These are phyloP conservation scores for Cardamine chenopodiifolia DNA, from an alignment of 345 rosid genomes.

Conservation along the genomic window DNA sequence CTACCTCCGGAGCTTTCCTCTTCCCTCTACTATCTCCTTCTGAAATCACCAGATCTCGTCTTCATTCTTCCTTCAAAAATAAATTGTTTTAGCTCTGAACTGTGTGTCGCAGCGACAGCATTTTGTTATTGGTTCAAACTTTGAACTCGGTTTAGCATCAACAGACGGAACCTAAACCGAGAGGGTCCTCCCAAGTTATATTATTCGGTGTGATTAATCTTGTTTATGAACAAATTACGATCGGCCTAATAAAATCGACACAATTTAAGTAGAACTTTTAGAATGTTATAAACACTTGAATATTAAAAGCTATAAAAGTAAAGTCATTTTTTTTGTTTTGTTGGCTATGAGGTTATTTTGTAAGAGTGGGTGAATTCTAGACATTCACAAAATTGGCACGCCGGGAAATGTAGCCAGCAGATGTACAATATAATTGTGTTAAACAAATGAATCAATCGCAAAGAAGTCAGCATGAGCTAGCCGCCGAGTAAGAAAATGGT, in stretches of 20 bases:
- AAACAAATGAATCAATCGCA: conserved; percentile 34
- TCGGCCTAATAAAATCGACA: background rate
- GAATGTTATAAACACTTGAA: conserved; percentile 16
- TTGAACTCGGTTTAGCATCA: conserved; percentile 11
- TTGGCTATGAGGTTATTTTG: conserved; percentile 21
- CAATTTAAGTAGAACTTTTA: background rate
- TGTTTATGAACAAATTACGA: background rate
- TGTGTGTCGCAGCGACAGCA: background rate
- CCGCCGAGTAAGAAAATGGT: conserved; percentile 13
- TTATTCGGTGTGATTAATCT: background rate
- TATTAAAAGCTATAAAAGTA: background rate
- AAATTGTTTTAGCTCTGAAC: conserved; percentile 30
- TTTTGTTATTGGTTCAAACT: background rate
- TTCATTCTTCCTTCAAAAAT: conserved; percentile 31
- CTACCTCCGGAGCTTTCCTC: conserved; percentile 38
- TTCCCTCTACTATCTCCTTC: conserved; percentile 29
- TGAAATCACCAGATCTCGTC: conserved; percentile 26
- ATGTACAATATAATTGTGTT: conserved; percentile 5
- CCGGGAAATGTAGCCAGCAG: conserved; percentile 21
- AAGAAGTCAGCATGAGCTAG: conserved; percentile 19
- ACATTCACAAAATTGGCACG: conserved; percentile 38
- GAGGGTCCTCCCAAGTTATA: background rate
- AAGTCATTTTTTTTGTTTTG: background rate
- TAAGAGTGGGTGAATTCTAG: conserved; percentile 17
- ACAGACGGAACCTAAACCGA: background rate